phyloP scores from a whole-genome alignment of 176 grass and related monocot species.

The Luzula sylvatica region DNA sequence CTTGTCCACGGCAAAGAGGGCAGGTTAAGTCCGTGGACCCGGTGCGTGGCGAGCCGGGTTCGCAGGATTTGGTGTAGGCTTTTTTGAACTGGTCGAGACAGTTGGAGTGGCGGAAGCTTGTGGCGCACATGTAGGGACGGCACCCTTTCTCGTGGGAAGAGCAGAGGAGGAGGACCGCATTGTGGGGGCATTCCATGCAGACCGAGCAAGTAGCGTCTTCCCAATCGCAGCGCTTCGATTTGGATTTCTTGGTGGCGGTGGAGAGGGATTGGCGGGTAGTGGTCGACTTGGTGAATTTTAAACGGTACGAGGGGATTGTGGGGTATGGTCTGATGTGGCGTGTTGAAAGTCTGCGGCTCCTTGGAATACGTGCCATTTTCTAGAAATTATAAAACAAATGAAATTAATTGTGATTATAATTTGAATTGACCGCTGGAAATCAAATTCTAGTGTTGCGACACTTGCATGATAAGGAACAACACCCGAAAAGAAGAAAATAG shows the following conservation, averaged over 20 bases:
- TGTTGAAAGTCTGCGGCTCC: constrained; percentile 49
- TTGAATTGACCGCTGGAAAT: not conserved
- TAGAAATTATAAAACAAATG: constrained; percentile 11
- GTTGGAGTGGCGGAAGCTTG: constrained; percentile 78
- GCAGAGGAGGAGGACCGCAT: constrained; percentile 91
- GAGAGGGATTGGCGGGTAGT: constrained; percentile 25
- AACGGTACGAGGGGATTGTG: constrained; percentile 42
- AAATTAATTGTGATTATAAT: not conserved
- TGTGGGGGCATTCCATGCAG: constrained; percentile 93
- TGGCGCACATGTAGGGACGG: constrained; percentile 93
- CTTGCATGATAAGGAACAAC: too few relatives aligned
- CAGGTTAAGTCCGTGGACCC: constrained; percentile 45
- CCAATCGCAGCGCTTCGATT: constrained; percentile 68
- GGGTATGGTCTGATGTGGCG: constrained; percentile 64
- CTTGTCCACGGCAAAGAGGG: constrained; percentile 81
- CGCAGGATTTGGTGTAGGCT: constrained; percentile 57
- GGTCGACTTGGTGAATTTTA: constrained; percentile 40
- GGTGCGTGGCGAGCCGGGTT: constrained; percentile 7
- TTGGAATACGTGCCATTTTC: constrained; percentile 65
- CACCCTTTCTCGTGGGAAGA: constrained; percentile 98
- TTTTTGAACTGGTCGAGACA: constrained; percentile 97
- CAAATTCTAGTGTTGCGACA: too few relatives aligned
- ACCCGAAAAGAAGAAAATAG: too few relatives aligned
- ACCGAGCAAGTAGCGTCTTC: constrained; percentile 92
- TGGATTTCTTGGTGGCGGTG: constrained; percentile 27